These are phyloP conservation scores for Fusarium nanum DNA, from an alignment of 2,329 filamentous ascomycete genomes.

Conservation along the genomic window DNA sequence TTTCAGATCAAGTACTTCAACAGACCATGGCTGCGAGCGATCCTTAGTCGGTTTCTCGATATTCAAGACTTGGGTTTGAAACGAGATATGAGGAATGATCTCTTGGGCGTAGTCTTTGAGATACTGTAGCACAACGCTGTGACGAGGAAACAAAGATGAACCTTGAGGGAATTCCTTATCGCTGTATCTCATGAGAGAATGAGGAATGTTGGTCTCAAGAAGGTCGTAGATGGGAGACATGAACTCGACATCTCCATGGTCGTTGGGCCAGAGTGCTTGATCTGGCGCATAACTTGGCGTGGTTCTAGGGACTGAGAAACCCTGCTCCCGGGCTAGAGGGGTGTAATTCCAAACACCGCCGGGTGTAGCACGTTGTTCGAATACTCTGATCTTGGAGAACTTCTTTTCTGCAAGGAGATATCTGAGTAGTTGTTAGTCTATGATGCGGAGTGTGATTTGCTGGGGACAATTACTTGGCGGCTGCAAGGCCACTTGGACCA, in stretches of 20 bases:
- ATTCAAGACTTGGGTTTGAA: conserved; percentile 71
- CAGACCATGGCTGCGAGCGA: conserved; percentile 55
- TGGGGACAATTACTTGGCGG: conserved; percentile 56
- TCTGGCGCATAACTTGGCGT: conserved; percentile 50
- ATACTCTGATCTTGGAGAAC: conserved; percentile 74
- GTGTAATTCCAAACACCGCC: conserved; percentile 82
- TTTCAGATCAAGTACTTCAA: conserved; percentile 52
- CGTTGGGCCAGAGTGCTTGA: conserved; percentile 56
- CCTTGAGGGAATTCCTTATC: conserved; percentile 69
- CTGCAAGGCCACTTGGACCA: conserved; percentile 75
- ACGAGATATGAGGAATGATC: conserved; percentile 66
- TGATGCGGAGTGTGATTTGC: background rate
- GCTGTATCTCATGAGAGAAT: conserved; percentile 76
- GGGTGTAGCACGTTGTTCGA: conserved; percentile 73
- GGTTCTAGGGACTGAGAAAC: conserved; percentile 48
- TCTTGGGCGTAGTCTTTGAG: conserved; percentile 72
- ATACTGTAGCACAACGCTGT: conserved; percentile 72
- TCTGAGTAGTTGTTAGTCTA: conserved; percentile 55
- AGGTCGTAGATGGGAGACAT: conserved; percentile 77
- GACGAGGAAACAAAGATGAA: conserved; percentile 73
- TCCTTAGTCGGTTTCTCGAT: conserved; percentile 42
- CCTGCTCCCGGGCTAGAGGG: conserved; percentile 39
- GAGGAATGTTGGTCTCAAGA: conserved; percentile 81
- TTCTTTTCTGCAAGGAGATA: conserved; percentile 72
- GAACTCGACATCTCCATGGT: conserved; percentile 59